These are phyloP conservation scores for Darksidea phi DNA, from an alignment of 495 filamentous ascomycete genomes.

Conservation along the genomic window DNA sequence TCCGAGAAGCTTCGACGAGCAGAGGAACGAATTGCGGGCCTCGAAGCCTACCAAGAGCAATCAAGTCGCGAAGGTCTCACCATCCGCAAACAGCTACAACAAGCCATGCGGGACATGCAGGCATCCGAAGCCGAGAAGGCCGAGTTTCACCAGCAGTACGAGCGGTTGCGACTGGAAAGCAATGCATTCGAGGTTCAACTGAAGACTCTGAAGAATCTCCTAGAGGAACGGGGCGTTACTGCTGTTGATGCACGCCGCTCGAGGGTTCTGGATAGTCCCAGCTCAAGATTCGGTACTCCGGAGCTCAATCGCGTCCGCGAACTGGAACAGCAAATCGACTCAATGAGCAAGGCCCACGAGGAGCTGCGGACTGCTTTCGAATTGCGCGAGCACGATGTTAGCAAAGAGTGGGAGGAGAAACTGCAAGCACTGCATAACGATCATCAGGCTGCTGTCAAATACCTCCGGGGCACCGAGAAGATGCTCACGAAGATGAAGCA, in stretches of 20 bases:
- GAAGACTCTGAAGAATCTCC: constrained; percentile 84
- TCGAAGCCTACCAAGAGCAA: constrained; percentile 97
- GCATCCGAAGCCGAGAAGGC: constrained; percentile 69
- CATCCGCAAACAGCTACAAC: constrained; percentile 84
- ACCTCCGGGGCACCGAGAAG: constrained; percentile 97
- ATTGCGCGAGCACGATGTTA: constrained; percentile 76
- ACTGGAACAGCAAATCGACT: constrained; percentile 83
- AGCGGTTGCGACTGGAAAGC: constrained; percentile 80
- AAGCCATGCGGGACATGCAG: constrained; percentile 75
- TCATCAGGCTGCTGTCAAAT: constrained; percentile 99
- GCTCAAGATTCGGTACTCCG: constrained; percentile 70
- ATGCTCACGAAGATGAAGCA: constrained; percentile 99
- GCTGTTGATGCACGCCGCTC: constrained; percentile 56
- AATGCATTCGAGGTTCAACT: constrained; percentile 90
- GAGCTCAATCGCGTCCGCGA: constrained; percentile 81
- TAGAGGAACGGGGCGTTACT: constrained; percentile 80
- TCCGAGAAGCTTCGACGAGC: constrained; percentile 86
- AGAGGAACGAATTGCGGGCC: constrained; percentile 91
- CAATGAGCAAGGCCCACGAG: constrained; percentile 74
- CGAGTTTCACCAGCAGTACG: constrained; percentile 74
- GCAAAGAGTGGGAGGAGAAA: constrained; percentile 83
- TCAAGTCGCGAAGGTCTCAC: constrained; percentile 86
- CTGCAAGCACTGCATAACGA: constrained; percentile 90
- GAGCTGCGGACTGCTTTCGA: constrained; percentile 76
- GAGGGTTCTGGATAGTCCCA: constrained; percentile 60